Evolutionary conservation across 129 eudicot species (phyloP).

Genomic region (Flaveria sonorensis): DNA sequence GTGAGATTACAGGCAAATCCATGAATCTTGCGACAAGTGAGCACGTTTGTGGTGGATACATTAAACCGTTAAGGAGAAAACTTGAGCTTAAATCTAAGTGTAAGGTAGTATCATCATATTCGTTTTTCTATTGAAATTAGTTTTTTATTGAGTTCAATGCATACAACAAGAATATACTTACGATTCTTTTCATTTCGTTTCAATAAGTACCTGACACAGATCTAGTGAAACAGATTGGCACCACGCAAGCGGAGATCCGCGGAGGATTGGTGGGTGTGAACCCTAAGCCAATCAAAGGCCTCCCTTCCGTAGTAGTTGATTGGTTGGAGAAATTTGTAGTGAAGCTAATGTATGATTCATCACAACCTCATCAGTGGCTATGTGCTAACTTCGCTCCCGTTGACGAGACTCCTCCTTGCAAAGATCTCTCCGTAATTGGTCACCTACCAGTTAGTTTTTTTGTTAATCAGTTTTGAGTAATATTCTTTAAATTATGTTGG

Average conservation of each 20-base stretch:
- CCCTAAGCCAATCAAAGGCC: constrained; percentile 71
- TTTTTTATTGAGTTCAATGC: not conserved
- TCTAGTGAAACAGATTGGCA: not conserved
- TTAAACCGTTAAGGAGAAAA: not conserved
- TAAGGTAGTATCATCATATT: not conserved
- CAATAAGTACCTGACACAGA: not conserved
- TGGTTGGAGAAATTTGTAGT: constrained; percentile 65
- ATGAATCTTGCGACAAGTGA: not conserved
- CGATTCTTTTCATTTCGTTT: too few species aligned
- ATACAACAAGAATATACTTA: too few species aligned
- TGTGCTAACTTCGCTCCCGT: constrained; percentile 84
- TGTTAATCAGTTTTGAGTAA: not conserved
- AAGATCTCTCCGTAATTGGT: constrained; percentile 39
- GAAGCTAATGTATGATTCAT: constrained; percentile 60
- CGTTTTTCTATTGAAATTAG: not conserved
- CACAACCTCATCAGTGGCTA: constrained; percentile 61
- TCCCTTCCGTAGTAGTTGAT: constrained; percentile 67
- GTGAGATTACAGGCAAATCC: not conserved
- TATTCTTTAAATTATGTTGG: not conserved
- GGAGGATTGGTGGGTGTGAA: not conserved
- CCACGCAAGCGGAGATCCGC: not conserved
- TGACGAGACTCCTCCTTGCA: constrained; percentile 76
- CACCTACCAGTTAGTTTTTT: not conserved
- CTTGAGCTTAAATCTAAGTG: not conserved
- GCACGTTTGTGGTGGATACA: not conserved